These are phyloP conservation scores for Rhytidhysteron rufulum DNA, from an alignment of 2,329 filamentous ascomycete genomes.

Conservation along the genomic window DNA sequence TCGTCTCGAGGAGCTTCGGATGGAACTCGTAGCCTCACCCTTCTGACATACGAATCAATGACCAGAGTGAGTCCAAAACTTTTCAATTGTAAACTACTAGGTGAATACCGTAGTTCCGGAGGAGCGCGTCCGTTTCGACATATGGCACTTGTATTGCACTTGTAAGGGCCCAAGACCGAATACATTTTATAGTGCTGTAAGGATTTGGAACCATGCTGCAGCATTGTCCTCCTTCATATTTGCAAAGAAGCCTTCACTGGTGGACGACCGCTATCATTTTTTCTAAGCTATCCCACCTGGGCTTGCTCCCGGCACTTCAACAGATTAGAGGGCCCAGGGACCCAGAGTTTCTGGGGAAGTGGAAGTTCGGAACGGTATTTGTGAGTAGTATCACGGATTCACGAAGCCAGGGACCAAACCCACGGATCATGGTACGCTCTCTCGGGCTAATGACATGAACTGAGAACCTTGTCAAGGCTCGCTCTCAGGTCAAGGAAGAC, in stretches of 20 bases:
- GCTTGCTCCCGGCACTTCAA: neutral
- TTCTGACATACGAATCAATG: no score
- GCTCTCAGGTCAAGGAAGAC: constrained; percentile 9
- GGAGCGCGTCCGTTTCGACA: neutral
- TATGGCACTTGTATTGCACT: neutral
- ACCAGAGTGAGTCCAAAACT: no score
- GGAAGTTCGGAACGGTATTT: constrained; percentile 2
- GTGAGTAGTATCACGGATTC: constrained; percentile 2
- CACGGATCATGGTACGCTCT: constrained; percentile 14
- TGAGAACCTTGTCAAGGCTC: constrained; percentile 25
- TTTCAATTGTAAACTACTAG: no score
- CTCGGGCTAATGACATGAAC: constrained; percentile 30
- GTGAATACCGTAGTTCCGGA: neutral
- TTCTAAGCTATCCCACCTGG: neutral
- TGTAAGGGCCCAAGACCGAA: no score
- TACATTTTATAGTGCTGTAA: no score
- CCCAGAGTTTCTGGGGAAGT: constrained; percentile 29
- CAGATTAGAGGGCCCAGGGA: constrained; percentile 7
- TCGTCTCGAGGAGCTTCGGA: no score
- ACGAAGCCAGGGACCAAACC: constrained; percentile 28
- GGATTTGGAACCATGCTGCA: no score
- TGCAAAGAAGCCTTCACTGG: neutral
- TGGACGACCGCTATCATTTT: neutral
- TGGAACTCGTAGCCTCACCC: no score
- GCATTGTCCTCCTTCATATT: no score